Evolutionary conservation across 305 asterid species (phyloP), one percentile per base, ranked within the genome.

Genomic region (Ilex paraguariensis): DNA sequence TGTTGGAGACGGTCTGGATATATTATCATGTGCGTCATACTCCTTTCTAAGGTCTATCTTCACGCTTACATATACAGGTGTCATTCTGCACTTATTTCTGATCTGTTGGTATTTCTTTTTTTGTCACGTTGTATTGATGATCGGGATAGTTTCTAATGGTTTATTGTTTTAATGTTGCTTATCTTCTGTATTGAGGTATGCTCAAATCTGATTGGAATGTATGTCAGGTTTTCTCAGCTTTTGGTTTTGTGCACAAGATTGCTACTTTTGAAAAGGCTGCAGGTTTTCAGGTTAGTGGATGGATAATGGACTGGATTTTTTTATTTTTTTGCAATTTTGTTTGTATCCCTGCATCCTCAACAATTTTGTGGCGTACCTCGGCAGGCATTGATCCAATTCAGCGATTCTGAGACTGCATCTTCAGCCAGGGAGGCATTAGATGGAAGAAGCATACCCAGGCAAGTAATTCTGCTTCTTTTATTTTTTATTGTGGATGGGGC

Each of bases 261-360:
- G 97, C 95, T 71, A 89, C 95, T 60, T 86, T 89, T 69, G 95
- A 86, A 61, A 89, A 89, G 72, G 93, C 89, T 70, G 93, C 95
- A 15, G 95, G 96, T 67, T 84, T 84, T 81, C 96, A 88, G 95
- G 96, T 88, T 14, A 57, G 67, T 30, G 76, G 64, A 58, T 44
- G 62, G 54, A 31, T 53, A 54, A 57, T 42, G 61, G 56, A 49
- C 59, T 49, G 31, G 48, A 39, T 66, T 57, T 45, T 60, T 16
- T 61, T n/a, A n/a, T n/a, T 11, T 65, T 53, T 48, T 10, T 28
- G 45, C 17, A 45, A 59, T 36, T 62, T 75, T 63, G 61, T 66
- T 13, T 51, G 44, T 10, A 15, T 12, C 7, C 7, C 30, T 45
- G 59, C 49, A 17, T 54, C 60, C 42, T 16, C 64, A 69, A 67